phyloP scores from a whole-genome alignment of 2,329 filamentous ascomycete species.

The Colletotrichum truncatum region DNA sequence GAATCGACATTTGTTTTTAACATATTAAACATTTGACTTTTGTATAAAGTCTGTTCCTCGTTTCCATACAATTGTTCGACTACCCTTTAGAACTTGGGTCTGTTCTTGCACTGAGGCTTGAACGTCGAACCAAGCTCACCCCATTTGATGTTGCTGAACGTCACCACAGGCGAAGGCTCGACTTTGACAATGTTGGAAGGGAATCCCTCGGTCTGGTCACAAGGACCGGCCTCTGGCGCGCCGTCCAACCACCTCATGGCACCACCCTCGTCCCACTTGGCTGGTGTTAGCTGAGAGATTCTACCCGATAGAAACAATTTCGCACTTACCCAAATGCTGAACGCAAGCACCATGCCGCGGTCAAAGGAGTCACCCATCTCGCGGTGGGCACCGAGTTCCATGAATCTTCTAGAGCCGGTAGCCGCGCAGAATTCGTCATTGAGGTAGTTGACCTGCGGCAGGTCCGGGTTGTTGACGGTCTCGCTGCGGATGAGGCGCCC shows the following conservation, averaged over 20 bases:
- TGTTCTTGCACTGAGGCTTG: slow-evolving; percentile 29
- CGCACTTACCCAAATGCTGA: slow-evolving; percentile 54
- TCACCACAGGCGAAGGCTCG: slow-evolving; percentile 58
- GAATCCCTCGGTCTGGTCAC: slow-evolving; percentile 60
- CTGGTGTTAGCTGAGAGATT: too few species aligned
- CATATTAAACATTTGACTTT: too few species aligned
- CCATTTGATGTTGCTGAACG: slow-evolving; percentile 66
- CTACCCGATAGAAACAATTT: too few species aligned
- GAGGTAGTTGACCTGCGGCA: slow-evolving; percentile 45
- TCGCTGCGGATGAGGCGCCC: slow-evolving; percentile 57
- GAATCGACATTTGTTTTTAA: too few species aligned
- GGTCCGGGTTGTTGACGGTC: slow-evolving; percentile 37
- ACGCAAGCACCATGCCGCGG: slow-evolving; percentile 60
- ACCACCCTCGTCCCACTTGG: slow-evolving; percentile 57
- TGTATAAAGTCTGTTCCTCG: too few species aligned
- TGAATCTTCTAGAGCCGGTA: slow-evolving; percentile 39
- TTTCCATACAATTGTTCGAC: not conserved
- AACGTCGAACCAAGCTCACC: slow-evolving; percentile 68
- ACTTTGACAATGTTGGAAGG: slow-evolving; percentile 56
- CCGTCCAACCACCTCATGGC: slow-evolving; percentile 64
- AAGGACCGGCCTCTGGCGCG: slow-evolving; percentile 56
- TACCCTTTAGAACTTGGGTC: not conserved
- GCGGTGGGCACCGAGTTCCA: slow-evolving; percentile 49
- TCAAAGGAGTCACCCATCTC: slow-evolving; percentile 55
- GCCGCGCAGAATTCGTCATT: slow-evolving; percentile 47